Percentiles rank a stretch among this genome's conserved stretches.
phyloP scores from a whole-genome alignment of 495 filamentous ascomycete species.

The Neurospora terricola region DNA sequence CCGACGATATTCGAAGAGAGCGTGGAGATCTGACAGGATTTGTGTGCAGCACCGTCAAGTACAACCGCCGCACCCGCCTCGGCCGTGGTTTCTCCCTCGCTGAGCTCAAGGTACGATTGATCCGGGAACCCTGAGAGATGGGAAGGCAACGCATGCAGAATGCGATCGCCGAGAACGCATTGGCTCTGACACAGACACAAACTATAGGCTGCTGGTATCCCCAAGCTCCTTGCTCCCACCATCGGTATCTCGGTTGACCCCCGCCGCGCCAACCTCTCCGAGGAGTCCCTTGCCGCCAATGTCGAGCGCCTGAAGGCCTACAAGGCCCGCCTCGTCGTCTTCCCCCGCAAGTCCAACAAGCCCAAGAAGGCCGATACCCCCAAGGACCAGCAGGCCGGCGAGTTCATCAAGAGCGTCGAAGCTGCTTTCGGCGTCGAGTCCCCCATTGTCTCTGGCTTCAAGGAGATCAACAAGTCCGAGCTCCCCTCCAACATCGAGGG shows the following conservation, averaged over 20 bases:
- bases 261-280: constrained; percentile 92
- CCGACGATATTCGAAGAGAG: neutral
- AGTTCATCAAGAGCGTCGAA: constrained; percentile 48
- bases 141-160: neutral
- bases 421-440: constrained; percentile 56
- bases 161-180: neutral
- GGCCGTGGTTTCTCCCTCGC: constrained; percentile 94
- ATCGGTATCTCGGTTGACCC: constrained; percentile 95
- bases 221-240: constrained; percentile 85
- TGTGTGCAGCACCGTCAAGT: constrained; percentile 55
- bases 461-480: constrained; percentile 73
- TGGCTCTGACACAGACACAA: constrained; percentile 5
- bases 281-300: constrained; percentile 86
- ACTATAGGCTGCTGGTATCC: constrained; percentile 83
- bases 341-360: constrained; percentile 90
- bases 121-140: neutral
- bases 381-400: constrained; percentile 72
- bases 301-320: constrained; percentile 94
- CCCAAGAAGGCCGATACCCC: constrained; percentile 82
- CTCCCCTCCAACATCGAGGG: constrained; percentile 68
- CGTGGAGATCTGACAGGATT: constrained; percentile 18
- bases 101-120: constrained; percentile 81
- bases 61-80: constrained; percentile 94
- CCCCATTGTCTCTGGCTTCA: constrained; percentile 50
- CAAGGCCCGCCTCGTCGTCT: constrained; percentile 88